Percentiles rank a stretch among this genome's conserved stretches.
phyloP scores from a whole-genome alignment of 1,139 yeast species.

The Saccharomyces pastorianus region DNA sequence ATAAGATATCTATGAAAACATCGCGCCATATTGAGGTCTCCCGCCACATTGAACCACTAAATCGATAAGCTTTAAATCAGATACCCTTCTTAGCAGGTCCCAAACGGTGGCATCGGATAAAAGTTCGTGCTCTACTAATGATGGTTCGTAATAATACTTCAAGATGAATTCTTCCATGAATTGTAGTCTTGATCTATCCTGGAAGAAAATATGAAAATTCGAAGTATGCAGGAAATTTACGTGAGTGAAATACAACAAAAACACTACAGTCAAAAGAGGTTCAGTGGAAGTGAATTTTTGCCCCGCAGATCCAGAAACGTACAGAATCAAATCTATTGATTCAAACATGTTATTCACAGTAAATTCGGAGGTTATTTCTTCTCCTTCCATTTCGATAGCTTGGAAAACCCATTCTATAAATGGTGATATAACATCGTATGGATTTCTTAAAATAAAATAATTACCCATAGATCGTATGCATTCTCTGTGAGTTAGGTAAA shows the following conservation, averaged over 20 bases:
- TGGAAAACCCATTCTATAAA: constrained; percentile 3
- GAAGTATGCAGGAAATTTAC: constrained; percentile 4
- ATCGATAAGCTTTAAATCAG: constrained; percentile 16
- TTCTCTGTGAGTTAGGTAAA: background rate
- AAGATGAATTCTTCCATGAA: background rate
- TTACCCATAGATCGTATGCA: background rate
- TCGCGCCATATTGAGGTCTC: constrained; percentile 14
- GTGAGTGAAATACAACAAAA: constrained; percentile 5
- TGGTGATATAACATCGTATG: constrained; percentile 2
- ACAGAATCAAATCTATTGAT: background rate
- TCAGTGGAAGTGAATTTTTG: background rate
- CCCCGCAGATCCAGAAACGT: background rate
- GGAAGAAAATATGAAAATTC: background rate
- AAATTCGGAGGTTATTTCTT: background rate
- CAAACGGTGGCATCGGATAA: constrained; percentile 20
- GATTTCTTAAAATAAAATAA: constrained; percentile 1
- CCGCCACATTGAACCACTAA: constrained; percentile 17
- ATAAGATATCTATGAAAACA: background rate
- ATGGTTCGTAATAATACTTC: constrained; percentile 4
- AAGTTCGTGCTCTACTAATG: constrained; percentile 6
- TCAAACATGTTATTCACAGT: background rate
- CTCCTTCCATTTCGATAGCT: background rate
- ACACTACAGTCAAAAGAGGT: constrained; percentile 4
- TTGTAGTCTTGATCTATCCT: background rate
- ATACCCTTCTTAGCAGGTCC: constrained; percentile 13